A percentile compares a stretch with the other conserved stretches of the same genome.
Evolutionary conservation across 257 asterid genomes (phyloP).

Genomic region (Solanum chilense): DNA sequence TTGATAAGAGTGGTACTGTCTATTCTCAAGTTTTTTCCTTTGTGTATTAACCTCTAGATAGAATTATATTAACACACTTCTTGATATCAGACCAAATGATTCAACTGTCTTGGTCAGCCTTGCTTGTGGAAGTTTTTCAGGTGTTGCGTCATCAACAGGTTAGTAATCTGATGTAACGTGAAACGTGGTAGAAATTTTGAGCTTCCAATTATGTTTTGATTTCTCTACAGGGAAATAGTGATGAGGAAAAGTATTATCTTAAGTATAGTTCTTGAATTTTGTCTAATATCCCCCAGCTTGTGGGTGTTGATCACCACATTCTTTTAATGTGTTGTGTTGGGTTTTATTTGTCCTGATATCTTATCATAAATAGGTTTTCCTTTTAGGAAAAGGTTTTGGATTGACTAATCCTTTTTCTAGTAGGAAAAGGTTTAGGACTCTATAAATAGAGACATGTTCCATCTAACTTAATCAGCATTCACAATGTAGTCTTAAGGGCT

Average conservation of each 20-base stretch:
- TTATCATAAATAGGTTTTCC: too few species aligned
- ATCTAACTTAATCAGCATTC: too few species aligned
- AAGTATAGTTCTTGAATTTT: background rate
- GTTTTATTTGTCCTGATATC: too few species aligned
- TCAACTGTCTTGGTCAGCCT: conserved; percentile 59
- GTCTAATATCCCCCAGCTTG: background rate
- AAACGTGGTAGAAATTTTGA: background rate
- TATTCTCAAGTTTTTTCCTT: background rate
- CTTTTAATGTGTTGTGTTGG: background rate
- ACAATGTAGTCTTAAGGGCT: too few species aligned
- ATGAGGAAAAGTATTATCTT: background rate
- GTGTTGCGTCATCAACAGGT: conserved; percentile 83
- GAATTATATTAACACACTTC: background rate
- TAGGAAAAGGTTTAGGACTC: too few species aligned
- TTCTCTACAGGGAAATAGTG: background rate
- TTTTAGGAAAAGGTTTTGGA: too few species aligned
- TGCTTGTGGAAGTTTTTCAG: conserved; percentile 83
- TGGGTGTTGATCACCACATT: background rate
- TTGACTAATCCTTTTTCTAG: too few species aligned
- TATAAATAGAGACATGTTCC: too few species aligned
- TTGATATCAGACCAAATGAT: conserved; percentile 52
- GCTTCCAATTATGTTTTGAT: background rate
- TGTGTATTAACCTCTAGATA: background rate
- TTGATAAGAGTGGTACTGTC: background rate
- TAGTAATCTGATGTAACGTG: conserved; percentile 12